Evolutionary conservation across 2,329 filamentous ascomycete genomes (phyloP), one percentile per base, ranked within the genome.

Genomic region (Metarhizium humberi): DNA sequence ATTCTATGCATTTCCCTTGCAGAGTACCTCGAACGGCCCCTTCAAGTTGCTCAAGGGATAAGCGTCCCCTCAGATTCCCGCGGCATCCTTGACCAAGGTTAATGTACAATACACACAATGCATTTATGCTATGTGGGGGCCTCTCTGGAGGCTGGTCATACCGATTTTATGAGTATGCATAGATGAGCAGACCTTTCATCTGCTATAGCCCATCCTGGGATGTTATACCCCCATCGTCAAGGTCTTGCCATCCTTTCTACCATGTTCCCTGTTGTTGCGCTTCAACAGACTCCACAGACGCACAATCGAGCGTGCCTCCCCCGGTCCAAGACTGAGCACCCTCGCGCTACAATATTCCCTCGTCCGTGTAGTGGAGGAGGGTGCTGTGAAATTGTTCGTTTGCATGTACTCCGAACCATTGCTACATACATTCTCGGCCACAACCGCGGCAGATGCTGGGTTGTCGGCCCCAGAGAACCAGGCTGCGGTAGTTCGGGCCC

Each of bases 201-300:
- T 62, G 58, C 59, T 67, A 67, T 66, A 64, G 58, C 59, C 59
- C 55, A 64, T 11, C 65, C 66, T 60, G 63, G 63, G 61, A 58
- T 63, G 59, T 61, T 67, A 66, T 63, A 65, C 56, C 45, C 47
- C 47, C 46, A 25, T 43, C 58, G 61, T 59, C 61, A 56, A 60
- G 53, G 59, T 56, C 49, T 46, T 54, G 30, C 43, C 20, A 38
- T 42, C 45, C 55, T 47, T 52, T 51, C 18, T 55, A 29, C 55
- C 52, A 52, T 53, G 53, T 51, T 34, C 53, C 56, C 56, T 55
- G 53, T 50, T 30, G 42, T 36, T 13, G 47, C 32, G 20, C 46
- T 46, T 53, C 30, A 45, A 57, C 43, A 32, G 34, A 53, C 56
- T 59, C 56, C 58, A 57, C 56, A 56, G 45, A 50, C 25, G 3